Evolutionary conservation across 2,329 filamentous ascomycete genomes (phyloP), one percentile per base, ranked within the genome.

Genomic region (Xylariomycetidae sp.): DNA sequence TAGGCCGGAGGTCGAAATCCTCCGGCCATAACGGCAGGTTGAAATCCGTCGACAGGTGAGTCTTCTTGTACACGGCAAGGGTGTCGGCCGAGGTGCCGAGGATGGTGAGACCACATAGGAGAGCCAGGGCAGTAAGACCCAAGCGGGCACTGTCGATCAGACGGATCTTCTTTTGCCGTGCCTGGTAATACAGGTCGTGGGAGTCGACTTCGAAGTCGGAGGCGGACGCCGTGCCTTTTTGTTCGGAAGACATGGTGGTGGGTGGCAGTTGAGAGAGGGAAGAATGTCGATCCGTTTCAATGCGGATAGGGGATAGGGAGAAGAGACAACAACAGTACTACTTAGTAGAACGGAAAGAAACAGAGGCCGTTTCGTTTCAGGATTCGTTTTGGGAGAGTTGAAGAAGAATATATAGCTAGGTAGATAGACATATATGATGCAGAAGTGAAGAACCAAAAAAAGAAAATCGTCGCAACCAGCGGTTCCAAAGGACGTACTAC

Each of bases 11-110:
- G 50, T 80, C 69, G 48, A 81, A 74, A 18, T 69, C 56, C 11
- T 62, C 56, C 0, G 77, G 77, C 77, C 77, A 82, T 30, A 81
- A 50, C 1, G 74, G 63, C 13, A 80, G 63, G 15, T 70, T 47
- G 46, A 63, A 72, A 28, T 67, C 63, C 13, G 52, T 50, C 1
- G 69, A 48, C 12, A 74, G 51, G 36, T 70, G 64, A 2, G 77
- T 81, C 17, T 58, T 57, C 44, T 75, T 64, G 58, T 78, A 81
- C 23, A 74, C 69, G 18, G 63, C 54, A 26, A 80, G 56, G 5
- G 72, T 64, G 50, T 80, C 65, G 44, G 64, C 72, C 3, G 74
- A 66, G 9, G 77, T 63, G 16, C 69, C 75, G 6, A 81, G 57
- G 32, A 76, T 63, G 13, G 63, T 67, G 44, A 80, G 49, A 36